Conservation (phyloP, 176 grass and related monocot genomes). For the Themeda triandra region DNA sequence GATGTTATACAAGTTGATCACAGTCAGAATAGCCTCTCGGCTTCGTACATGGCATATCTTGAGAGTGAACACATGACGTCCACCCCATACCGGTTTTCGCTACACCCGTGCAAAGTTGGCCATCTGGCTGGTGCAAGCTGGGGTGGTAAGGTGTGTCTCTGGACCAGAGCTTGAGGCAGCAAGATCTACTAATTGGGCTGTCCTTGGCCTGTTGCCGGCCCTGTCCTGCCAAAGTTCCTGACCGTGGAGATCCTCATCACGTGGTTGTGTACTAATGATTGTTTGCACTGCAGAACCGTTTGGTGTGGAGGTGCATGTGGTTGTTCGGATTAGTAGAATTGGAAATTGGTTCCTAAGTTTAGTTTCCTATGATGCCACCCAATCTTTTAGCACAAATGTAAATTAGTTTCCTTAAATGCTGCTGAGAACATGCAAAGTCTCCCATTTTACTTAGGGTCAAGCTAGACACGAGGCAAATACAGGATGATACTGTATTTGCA, state of each 20-base stretch:
- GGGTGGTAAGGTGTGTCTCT: conserved; percentile 50
- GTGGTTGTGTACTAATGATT: background rate
- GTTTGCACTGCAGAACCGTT: background rate
- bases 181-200: background rate
- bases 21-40: background rate
- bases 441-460: no score
- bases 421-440: no score
- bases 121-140: conserved; percentile 45
- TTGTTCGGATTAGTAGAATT: background rate
- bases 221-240: background rate
- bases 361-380: no score
- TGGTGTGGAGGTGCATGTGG: background rate
- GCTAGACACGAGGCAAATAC: no score
- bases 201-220: background rate
- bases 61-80: conserved; percentile 48
- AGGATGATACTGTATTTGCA: no score
- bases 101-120: conserved; percentile 48
- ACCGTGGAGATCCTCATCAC: background rate
- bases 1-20: conserved; percentile 44
- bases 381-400: no score
- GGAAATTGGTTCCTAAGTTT: background rate
- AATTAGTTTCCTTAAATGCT: no score
- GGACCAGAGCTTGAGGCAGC: conserved; percentile 23
- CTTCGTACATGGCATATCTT: conserved; percentile 1
- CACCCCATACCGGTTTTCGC: conserved; percentile 40